These are phyloP conservation scores for Dendrobium nobile DNA, from an alignment of 106 monocot species.

Conservation along the genomic window DNA sequence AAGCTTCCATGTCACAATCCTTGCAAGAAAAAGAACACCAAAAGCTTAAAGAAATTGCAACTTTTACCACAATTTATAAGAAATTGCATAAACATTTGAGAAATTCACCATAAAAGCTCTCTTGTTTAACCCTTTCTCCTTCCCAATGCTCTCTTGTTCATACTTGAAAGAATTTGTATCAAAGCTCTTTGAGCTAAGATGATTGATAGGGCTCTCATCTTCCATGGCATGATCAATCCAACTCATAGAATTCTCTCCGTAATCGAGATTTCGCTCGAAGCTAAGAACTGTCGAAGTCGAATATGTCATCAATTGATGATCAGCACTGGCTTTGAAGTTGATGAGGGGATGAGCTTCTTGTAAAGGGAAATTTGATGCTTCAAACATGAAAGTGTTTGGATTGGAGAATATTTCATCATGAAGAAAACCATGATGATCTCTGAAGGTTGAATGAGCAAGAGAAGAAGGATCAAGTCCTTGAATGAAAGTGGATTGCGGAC, in stretches of 20 bases:
- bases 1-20: constrained; percentile 28
- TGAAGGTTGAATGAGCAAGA: constrained; percentile 17
- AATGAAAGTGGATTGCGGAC: background rate
- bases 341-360: background rate
- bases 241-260: constrained; percentile 23
- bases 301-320: constrained; percentile 1
- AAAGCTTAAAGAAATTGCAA: too few relatives aligned
- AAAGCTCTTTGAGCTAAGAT: background rate
- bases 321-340: background rate
- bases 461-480: constrained; percentile 23
- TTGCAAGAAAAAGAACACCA: constrained; percentile 18
- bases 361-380: constrained; percentile 9
- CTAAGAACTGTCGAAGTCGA: constrained; percentile 50
- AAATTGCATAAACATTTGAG: background rate
- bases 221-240: constrained; percentile 34
- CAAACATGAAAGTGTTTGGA: constrained; percentile 15
- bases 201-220: background rate
- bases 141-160: background rate
- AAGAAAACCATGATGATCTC: constrained; percentile 7
- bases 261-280: constrained; percentile 40
- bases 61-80: background rate
- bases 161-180: background rate
- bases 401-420: constrained; percentile 13
- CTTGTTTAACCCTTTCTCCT: background rate
- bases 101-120: constrained; percentile 1